Base-by-base conservation (phyloP, 2,329 filamentous ascomycete genomes). In the Hypocreales sp. region DNA sequence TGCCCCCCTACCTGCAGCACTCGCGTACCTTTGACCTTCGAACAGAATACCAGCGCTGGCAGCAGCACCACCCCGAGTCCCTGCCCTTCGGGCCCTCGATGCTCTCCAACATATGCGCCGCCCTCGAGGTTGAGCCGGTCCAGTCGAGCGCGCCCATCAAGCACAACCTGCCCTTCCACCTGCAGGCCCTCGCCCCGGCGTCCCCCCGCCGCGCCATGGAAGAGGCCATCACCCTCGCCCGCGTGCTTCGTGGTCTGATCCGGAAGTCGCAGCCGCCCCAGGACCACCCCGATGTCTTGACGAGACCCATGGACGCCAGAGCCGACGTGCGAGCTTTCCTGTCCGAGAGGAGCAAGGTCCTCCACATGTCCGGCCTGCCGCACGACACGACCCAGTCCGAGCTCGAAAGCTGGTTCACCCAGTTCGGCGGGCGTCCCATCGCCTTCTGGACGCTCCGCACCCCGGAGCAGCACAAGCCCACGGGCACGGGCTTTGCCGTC, bases 391-490 rank as follows among this genome's bases (percentile, higher is more conserved):
- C 90, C 2, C 90, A 98, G 58, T 95, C 87, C 4, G 90, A 98
- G 60, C 69, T 98, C 15, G 90, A 98, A 61, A 94, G 86, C 58
- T 98, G 90, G 90, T 98, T 95, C 51, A 98, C 90, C 17, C 90
- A 98, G 55, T 98, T 93, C 49, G 90, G 90, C 37, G 90, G 90
- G 26, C 80, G 90, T 23, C 90, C 90, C 17, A 98, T 98, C 58
- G 90, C 90, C 13, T 98, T 98, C 60, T 98, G 90, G 90, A 98
- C 90, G 12, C 68, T 98, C 27, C 80, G 87, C 35, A 98, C 90
- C 10, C 90, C 90, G 4, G 90, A 98, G 56, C 90, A 95, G 59
- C 90, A 95, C 59, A 98, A 98, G 65, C 90, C 90, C n/a, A 98
- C 90, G 8, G 90, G 90, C 23, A 92, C 87, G 29, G 90, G 90